Evolutionary conservation across 768 basidiomycete genomes (phyloP).

Genomic region (Boletus reticulatus): DNA sequence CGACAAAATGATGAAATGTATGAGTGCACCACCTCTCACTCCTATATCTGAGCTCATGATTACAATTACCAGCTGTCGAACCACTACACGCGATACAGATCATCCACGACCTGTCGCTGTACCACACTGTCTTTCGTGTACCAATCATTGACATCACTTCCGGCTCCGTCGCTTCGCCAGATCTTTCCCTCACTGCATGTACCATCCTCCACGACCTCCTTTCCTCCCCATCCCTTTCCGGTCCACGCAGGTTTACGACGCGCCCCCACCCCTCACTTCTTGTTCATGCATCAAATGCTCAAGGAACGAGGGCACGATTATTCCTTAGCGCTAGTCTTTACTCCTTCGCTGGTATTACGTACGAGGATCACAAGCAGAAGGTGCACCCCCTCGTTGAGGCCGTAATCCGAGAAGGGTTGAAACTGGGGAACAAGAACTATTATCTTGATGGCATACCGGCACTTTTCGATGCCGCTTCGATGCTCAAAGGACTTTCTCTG

Average conservation of each 20-base stretch:
- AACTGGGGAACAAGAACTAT: constrained; percentile 75
- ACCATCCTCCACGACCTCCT: constrained; percentile 56
- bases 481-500: constrained; percentile 37
- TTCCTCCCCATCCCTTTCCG: constrained; percentile 16
- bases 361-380: constrained; percentile 64
- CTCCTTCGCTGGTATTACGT: constrained; percentile 62
- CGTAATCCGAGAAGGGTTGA: constrained; percentile 80
- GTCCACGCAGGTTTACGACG: constrained; percentile 11
- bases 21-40: not conserved
- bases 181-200: constrained; percentile 51
- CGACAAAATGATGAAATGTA: constrained; percentile 93
- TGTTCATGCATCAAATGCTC: constrained; percentile 24
- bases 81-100: constrained; percentile 72
- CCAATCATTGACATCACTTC: constrained; percentile 50
- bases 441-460: constrained; percentile 73
- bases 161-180: constrained; percentile 35
- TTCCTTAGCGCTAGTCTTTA: constrained; percentile 77
- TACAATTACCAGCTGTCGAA: constrained; percentile 54
- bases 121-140: constrained; percentile 62
- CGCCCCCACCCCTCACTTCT: constrained; percentile 41
- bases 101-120: constrained; percentile 73
- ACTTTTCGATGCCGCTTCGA: constrained; percentile 52
- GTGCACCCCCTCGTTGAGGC: constrained; percentile 56
- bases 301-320: constrained; percentile 51
- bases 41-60: constrained; percentile 1